Evolutionary conservation across 1,284 basidiomycete genomes (phyloP).

Genomic region (Lignosus rhinocerotis): DNA sequence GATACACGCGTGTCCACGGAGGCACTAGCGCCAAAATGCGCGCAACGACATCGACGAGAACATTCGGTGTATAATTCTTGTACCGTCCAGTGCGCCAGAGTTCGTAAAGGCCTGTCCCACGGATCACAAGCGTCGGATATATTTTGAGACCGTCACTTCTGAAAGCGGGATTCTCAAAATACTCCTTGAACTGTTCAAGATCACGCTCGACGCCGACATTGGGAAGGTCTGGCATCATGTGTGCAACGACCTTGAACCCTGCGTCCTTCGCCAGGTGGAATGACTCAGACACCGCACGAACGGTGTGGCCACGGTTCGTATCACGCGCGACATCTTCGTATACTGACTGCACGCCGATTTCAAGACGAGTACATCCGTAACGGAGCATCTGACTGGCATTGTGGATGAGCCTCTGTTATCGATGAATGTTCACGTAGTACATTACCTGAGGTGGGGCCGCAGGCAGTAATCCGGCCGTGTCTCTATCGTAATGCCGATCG

Average conservation of each 20-base stretch:
- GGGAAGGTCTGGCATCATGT: constrained; percentile 98
- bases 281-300: constrained; percentile 95
- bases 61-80: constrained; percentile 99
- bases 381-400: constrained; percentile 91
- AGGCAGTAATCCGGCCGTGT: constrained; percentile 98
- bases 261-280: constrained; percentile 99
- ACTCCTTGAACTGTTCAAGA: constrained; percentile 98
- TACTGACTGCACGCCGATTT: constrained; percentile 98
- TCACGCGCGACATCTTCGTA: constrained; percentile 99
- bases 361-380: constrained; percentile 97
- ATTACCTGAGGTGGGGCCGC: constrained; percentile 87
- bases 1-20: constrained; percentile 98
- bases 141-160: constrained; percentile 97
- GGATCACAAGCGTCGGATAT: constrained; percentile 97
- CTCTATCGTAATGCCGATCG: constrained; percentile 99
- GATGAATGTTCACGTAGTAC: constrained; percentile 11
- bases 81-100: constrained; percentile 96
- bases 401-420: constrained; percentile 9
- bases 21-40: constrained; percentile 96
- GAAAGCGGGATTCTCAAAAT: constrained; percentile 99
- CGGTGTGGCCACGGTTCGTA: constrained; percentile 97
- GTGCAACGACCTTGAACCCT: constrained; percentile 98
- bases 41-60: constrained; percentile 96
- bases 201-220: constrained; percentile 98
- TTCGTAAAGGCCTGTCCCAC: constrained; percentile 96